phyloP scores from a whole-genome alignment of 108 stramenopile species.

The Discostella pseudostelligera region DNA sequence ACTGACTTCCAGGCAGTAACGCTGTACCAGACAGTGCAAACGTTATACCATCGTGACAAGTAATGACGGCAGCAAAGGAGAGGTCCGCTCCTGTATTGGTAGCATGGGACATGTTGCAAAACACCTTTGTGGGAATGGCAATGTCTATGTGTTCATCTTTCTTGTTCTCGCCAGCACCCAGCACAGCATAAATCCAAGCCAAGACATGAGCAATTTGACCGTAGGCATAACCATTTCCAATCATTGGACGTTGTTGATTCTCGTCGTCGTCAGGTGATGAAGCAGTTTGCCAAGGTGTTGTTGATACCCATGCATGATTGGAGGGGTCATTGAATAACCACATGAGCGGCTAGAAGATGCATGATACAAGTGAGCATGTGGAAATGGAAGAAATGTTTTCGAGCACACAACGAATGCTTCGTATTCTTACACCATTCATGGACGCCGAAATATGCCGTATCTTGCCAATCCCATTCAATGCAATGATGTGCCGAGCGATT shows the following conservation, averaged over 20 bases:
- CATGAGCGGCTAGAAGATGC: conserved; percentile 20
- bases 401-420: neutral
- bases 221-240: conserved; percentile 79
- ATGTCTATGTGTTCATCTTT: conserved; percentile 7
- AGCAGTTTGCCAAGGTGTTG: conserved; percentile 48
- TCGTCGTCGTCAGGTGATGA: neutral
- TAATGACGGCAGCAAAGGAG: conserved; percentile 62
- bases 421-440: conserved; percentile 36
- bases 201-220: conserved; percentile 69
- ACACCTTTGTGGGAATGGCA: conserved; percentile 51
- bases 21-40: conserved; percentile 59
- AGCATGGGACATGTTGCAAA: conserved; percentile 60
- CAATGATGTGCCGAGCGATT: conserved; percentile 51
- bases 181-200: conserved; percentile 59
- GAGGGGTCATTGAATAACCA: conserved; percentile 47
- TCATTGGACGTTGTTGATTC: conserved; percentile 20
- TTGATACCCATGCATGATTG: conserved; percentile 51
- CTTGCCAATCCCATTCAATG: conserved; percentile 34
- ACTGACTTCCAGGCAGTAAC: conserved; percentile 64
- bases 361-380: neutral
- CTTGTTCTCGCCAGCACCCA: conserved; percentile 20
- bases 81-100: conserved; percentile 64
- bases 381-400: neutral
- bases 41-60: conserved; percentile 50
- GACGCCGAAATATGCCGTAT: conserved; percentile 39